A percentile compares a stretch with the other conserved stretches of the same genome.
phyloP scores from a whole-genome alignment of 257 asterid species.

The Ehretia macrophylla region DNA sequence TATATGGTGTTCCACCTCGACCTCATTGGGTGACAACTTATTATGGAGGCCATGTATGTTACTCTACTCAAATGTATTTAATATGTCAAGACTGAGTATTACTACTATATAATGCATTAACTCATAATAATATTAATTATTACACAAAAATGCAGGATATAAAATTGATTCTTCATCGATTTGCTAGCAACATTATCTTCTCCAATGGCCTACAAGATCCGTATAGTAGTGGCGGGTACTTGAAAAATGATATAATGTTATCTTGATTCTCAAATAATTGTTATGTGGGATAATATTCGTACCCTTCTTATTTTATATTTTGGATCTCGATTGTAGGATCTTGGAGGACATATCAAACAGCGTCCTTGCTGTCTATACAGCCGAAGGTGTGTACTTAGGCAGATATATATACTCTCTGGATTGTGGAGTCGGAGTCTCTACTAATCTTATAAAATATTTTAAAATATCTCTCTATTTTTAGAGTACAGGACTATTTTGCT shows the following conservation, averaged over 20 bases:
- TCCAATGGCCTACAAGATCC: constrained; percentile 49
- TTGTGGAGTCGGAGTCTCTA: no score
- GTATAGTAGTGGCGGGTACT: constrained; percentile 44
- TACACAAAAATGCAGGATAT: constrained; percentile 29
- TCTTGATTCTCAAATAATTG: background rate
- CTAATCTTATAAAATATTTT: no score
- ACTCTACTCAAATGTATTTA: background rate
- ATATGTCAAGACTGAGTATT: no score
- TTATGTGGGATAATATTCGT: background rate
- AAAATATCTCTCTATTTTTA: no score
- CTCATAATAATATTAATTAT: background rate
- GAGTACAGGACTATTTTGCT: no score
- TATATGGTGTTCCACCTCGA: constrained; percentile 34
- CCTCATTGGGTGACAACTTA: constrained; percentile 47
- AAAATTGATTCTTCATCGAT: constrained; percentile 30
- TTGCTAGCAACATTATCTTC: constrained; percentile 46
- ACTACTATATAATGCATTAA: no score
- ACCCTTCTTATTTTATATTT: background rate
- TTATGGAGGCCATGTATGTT: constrained; percentile 38
- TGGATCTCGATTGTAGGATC: constrained; percentile 25
- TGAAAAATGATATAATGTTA: background rate
- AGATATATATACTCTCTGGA: no score
- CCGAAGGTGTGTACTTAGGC: constrained; percentile 49
- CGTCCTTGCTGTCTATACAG: constrained; percentile 43
- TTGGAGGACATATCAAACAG: constrained; percentile 38